These are phyloP conservation scores for Dactylellina cionopaga DNA, from an alignment of 2,329 filamentous ascomycete species.

Conservation along the genomic window DNA sequence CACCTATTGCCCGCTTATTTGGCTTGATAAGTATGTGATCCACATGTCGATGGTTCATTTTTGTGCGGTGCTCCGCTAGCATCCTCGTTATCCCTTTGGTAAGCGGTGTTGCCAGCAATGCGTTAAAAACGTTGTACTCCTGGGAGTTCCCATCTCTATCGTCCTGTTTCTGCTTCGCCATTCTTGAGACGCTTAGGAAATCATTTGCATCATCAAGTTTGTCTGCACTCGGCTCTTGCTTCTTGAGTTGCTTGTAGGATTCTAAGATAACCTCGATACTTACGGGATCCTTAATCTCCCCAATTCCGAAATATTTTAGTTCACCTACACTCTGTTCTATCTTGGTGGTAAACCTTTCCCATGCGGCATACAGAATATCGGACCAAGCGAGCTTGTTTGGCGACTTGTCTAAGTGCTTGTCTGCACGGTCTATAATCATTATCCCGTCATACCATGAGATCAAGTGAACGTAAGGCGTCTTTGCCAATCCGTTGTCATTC, in stretches of 20 bases:
- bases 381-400: background rate
- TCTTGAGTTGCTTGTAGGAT: background rate
- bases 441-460: background rate
- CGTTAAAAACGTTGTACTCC: background rate
- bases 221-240: too few species aligned
- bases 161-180: background rate
- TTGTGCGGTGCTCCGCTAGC: background rate
- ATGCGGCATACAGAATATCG: background rate
- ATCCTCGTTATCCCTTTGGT: background rate
- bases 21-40: too few species aligned
- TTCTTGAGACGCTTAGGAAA: background rate
- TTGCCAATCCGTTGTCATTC: background rate
- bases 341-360: background rate
- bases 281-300: background rate
- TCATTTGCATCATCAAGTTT: too few species aligned
- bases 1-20: too few species aligned
- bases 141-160: too few species aligned
- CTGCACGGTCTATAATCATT: background rate
- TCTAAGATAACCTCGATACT: constrained; percentile 11
- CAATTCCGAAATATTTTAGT: background rate
- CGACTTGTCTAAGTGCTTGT: background rate
- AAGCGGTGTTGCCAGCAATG: background rate
- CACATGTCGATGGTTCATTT: background rate
- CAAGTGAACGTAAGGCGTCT: background rate
- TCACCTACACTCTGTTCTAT: background rate